Conservation (phyloP, 1,139 yeast species). For the Hemisphaericaspora xylofermentans region DNA sequence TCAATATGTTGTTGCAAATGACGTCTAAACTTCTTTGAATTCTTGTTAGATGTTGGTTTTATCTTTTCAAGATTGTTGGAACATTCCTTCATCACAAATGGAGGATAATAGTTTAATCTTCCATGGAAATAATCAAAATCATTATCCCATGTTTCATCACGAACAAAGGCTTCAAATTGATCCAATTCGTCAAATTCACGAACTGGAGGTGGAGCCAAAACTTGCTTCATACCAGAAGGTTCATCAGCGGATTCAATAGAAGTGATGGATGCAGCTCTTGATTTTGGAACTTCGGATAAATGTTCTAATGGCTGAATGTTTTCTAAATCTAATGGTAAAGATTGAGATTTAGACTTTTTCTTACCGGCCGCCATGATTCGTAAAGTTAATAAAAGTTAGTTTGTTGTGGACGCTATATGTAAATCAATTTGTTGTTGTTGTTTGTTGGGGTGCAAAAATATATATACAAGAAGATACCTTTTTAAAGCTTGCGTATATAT, state of each 20-base stretch:
- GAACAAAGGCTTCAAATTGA: slow-evolving; percentile 61
- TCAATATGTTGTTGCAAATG: slow-evolving; percentile 74
- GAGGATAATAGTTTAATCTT: slow-evolving; percentile 66
- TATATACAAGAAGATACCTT: not conserved
- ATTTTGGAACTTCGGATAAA: slow-evolving; percentile 41
- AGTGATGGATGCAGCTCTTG: slow-evolving; percentile 30
- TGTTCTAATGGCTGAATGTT: slow-evolving; percentile 41
- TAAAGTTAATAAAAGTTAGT: not conserved
- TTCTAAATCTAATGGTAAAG: slow-evolving; percentile 31
- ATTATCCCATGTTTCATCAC: slow-evolving; percentile 76
- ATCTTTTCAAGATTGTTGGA: slow-evolving; percentile 72
- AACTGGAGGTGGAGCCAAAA: slow-evolving; percentile 42
- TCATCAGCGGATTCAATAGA: slow-evolving; percentile 38
- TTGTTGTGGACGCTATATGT: slow-evolving; percentile 3
- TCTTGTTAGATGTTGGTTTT: slow-evolving; percentile 70
- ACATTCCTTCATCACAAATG: slow-evolving; percentile 65
- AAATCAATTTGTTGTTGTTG: slow-evolving; percentile 5
- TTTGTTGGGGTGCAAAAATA: slow-evolving; percentile 1
- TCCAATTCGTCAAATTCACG: slow-evolving; percentile 62
- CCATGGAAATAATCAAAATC: slow-evolving; percentile 71
- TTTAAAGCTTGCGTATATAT: not conserved
- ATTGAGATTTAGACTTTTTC: slow-evolving; percentile 15
- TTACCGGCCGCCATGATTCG: slow-evolving; percentile 15
- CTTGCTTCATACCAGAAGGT: slow-evolving; percentile 22
- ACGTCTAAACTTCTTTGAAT: slow-evolving; percentile 69